Evolutionary conservation across 305 asterid genomes (phyloP).

Genomic region (Petunia hybrid): DNA sequence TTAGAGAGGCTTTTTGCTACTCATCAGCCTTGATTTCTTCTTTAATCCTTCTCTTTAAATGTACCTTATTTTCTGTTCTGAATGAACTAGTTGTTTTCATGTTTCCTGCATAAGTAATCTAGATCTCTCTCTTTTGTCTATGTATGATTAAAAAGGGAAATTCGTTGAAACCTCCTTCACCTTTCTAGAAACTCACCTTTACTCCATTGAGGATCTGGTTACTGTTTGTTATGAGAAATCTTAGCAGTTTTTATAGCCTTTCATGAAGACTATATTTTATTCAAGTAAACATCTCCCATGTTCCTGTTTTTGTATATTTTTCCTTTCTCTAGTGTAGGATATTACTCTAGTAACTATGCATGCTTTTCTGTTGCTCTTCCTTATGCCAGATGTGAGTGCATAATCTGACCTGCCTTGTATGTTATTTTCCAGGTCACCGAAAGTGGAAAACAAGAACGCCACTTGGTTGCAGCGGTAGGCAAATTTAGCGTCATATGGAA

Average conservation of each 20-base stretch:
- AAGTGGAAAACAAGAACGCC: constrained; percentile 95
- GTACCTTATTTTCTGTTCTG: background rate
- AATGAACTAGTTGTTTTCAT: background rate
- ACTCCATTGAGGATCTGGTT: background rate
- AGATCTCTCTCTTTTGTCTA: background rate
- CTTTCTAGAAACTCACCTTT: constrained; percentile 6
- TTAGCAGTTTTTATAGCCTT: background rate
- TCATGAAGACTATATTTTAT: background rate
- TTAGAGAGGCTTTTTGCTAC: background rate
- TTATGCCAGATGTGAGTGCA: background rate
- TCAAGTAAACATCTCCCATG: no score
- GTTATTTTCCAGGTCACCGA: constrained; percentile 78
- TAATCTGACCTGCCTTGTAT: constrained; percentile 7
- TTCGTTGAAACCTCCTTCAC: background rate
- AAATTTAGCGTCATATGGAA: constrained; percentile 94
- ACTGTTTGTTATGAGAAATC: background rate
- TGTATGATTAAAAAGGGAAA: background rate
- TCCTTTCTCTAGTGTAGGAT: background rate
- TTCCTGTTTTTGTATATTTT: background rate
- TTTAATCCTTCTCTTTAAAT: background rate
- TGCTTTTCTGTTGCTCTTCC: background rate
- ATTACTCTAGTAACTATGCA: background rate
- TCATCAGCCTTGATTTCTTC: background rate
- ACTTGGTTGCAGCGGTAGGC: constrained; percentile 95
- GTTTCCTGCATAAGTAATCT: background rate